Conservation (phyloP, 805 yeast species). For the Helenozyma rhizophorensis region DNA sequence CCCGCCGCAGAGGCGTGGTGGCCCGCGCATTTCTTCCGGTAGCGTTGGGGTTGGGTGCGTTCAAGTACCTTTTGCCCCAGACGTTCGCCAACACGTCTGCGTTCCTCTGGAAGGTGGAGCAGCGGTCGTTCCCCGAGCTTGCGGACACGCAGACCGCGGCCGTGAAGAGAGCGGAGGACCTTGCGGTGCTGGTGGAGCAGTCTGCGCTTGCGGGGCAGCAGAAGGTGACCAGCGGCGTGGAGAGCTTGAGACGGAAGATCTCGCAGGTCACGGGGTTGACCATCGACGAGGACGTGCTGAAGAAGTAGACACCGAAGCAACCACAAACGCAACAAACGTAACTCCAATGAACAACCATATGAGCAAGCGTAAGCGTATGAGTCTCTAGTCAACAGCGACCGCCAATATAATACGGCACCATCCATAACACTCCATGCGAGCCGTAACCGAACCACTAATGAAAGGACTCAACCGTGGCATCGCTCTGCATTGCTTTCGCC, state of each 20-base stretch:
- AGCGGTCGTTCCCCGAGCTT: slow-evolving; percentile 54
- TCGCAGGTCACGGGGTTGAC: slow-evolving; percentile 65
- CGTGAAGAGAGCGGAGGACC: slow-evolving; percentile 37
- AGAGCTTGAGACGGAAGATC: slow-evolving; percentile 39
- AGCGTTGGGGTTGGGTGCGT: slow-evolving; percentile 57
- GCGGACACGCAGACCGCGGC: slow-evolving; percentile 58
- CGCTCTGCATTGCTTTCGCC: too few species aligned
- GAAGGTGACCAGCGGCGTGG: slow-evolving; percentile 31
- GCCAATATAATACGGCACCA: too few species aligned
- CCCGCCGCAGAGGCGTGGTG: slow-evolving; percentile 61
- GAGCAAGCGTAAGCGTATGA: too few species aligned
- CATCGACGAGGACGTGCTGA: slow-evolving; percentile 55
- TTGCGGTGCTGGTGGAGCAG: slow-evolving; percentile 42
- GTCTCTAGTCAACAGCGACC: too few species aligned
- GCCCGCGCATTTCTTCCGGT: slow-evolving; percentile 56
- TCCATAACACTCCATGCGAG: too few species aligned
- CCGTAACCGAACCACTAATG: too few species aligned
- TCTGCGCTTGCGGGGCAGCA: slow-evolving; percentile 37
- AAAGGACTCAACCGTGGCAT: too few species aligned
- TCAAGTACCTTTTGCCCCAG: slow-evolving; percentile 65
- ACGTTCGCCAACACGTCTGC: slow-evolving; percentile 61
- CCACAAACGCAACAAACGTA: too few species aligned
- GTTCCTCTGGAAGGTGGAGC: slow-evolving; percentile 59
- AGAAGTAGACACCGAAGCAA: slow-evolving; percentile 39
- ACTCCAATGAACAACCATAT: too few species aligned